phyloP scores from a whole-genome alignment of 2,329 filamentous ascomycete genomes.

The Exserohilum rostratum region DNA sequence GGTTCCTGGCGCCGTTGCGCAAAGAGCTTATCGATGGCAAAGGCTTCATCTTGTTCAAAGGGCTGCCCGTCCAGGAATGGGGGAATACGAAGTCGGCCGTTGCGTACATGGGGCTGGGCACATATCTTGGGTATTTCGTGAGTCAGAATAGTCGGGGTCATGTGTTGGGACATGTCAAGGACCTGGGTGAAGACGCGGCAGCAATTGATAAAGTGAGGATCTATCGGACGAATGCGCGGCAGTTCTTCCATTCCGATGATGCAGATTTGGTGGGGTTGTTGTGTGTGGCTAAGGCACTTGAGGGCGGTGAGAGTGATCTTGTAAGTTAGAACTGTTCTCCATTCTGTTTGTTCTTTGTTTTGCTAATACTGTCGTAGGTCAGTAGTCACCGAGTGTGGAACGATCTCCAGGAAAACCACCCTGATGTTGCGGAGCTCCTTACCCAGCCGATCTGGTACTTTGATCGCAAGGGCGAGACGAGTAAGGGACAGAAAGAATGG shows the following conservation, averaged over 20 bases:
- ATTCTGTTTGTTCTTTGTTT: background rate
- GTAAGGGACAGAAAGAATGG: constrained; percentile 74
- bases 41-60: constrained; percentile 88
- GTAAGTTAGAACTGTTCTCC: constrained; percentile 47
- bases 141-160: constrained; percentile 85
- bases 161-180: constrained; percentile 87
- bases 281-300: constrained; percentile 76
- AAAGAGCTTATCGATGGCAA: constrained; percentile 79
- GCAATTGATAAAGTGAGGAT: constrained; percentile 89
- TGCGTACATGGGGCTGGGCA: constrained; percentile 80
- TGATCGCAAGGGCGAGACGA: constrained; percentile 85
- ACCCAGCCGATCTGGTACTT: constrained; percentile 88
- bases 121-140: constrained; percentile 85
- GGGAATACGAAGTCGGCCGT: constrained; percentile 75
- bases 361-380: constrained; percentile 2
- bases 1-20: constrained; percentile 62
- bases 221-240: constrained; percentile 83
- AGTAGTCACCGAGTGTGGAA: constrained; percentile 84
- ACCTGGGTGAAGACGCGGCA: constrained; percentile 78
- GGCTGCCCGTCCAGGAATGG: constrained; percentile 79
- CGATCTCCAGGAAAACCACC: constrained; percentile 72
- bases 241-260: constrained; percentile 88
- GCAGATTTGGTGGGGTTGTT: constrained; percentile 82
- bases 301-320: constrained; percentile 84
- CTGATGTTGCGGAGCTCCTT: constrained; percentile 77